Base-by-base conservation (phyloP, 1,139 yeast genomes). In the Fermentozyma sake region DNA sequence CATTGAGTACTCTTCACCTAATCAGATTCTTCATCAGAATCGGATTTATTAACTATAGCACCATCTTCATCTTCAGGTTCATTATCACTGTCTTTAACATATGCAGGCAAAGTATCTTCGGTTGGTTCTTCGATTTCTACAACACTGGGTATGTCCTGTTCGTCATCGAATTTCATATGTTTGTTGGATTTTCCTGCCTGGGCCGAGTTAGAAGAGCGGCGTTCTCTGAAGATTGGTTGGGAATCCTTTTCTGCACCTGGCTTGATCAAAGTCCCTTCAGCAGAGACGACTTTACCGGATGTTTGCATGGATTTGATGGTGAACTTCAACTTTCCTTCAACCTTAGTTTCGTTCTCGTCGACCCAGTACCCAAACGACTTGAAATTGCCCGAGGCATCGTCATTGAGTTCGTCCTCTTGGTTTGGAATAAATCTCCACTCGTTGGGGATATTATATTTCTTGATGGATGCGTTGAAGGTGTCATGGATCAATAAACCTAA, bases 381-480 rank as follows among this genome's bases (percentile, higher is more conserved):
- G 41, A 66, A 59, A 31, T 53, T 51, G 6, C 33, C 48, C 24
- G 31, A 37, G 6, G 35, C 28, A 7, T 40, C 47, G 11, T 38
- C 48, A 11, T 30, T 32, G 7, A 54, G 61, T 50, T 78, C 85
- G 41, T 79, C 86, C 14, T 68, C 76, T 47, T 86, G 93, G 42
- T 69, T 76, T 26, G 93, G 91, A 30, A 82, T 69, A 55, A 89
- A 91, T 18, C 64, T 62, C 98, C 98, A 91, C 29, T 67, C 73
- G 22, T 62, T 59, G 11, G 98, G 98, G 38, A 91, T 86, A 44
- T 76, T 77, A 50, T 72, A 80, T 53, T 84, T 79, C 55, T 84
- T 85, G 40, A 91, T 86, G 30, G 93, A 79, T 18, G 96, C 97
- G 58, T 91, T 93, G 63, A 91, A 91, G 1, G 95, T 85, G 56